These are phyloP conservation scores for Panicum hallii DNA, from an alignment of 202 grass and related monocot species.

Conservation along the genomic window DNA sequence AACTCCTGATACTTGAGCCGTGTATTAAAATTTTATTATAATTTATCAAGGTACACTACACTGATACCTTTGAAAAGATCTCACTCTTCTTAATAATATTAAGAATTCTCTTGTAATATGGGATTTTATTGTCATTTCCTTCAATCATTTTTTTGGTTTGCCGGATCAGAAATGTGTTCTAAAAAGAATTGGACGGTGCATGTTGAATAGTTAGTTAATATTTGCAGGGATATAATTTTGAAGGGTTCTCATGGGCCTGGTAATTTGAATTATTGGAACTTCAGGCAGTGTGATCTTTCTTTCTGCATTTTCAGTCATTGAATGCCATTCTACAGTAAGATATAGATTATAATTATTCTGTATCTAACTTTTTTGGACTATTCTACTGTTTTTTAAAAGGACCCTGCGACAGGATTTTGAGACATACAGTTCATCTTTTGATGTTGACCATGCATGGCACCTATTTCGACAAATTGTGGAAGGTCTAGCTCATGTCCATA, in stretches of 20 bases:
- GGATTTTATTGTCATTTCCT: background rate
- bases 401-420: slow-evolving; percentile 89
- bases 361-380: slow-evolving; percentile 43
- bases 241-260: slow-evolving; percentile 15
- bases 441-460: slow-evolving; percentile 81
- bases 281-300: background rate
- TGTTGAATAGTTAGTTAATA: background rate
- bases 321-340: slow-evolving; percentile 10
- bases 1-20: background rate
- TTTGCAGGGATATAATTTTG: background rate
- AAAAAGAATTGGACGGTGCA: background rate
- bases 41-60: slow-evolving; percentile 18
- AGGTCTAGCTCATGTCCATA: slow-evolving; percentile 95
- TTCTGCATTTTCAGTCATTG: slow-evolving; percentile 17
- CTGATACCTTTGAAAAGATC: background rate
- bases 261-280: slow-evolving; percentile 29
- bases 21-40: slow-evolving; percentile 12
- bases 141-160: background rate
- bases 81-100: slow-evolving; percentile 20
- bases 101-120: background rate
- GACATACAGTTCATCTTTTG: slow-evolving; percentile 73
- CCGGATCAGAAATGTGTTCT: background rate
- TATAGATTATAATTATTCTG: slow-evolving; percentile 14
- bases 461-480: slow-evolving; percentile 98
- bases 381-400: slow-evolving; percentile 49